phyloP scores from a whole-genome alignment of 169 alveolate species.

The Eimeria zaria region DNA sequence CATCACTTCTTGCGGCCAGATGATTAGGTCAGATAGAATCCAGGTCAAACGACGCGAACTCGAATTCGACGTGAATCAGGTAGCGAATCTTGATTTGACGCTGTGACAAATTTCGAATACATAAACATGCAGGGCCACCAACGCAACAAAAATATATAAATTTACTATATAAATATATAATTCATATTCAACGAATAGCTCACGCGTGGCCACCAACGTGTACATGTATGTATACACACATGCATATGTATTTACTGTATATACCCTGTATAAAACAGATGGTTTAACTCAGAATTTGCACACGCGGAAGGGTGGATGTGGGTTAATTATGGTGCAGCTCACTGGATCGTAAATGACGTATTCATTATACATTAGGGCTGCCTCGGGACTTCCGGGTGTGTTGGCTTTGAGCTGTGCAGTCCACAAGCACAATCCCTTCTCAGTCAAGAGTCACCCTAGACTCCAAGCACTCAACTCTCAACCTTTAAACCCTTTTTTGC shows the following conservation, averaged over 20 bases:
- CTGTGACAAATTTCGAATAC: slow-evolving; percentile 33
- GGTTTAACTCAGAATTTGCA: background rate
- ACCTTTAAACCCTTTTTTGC: background rate
- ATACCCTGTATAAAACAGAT: background rate
- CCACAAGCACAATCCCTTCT: slow-evolving; percentile 3
- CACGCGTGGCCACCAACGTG: background rate
- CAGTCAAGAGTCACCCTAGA: background rate
- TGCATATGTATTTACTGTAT: background rate
- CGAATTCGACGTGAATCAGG: slow-evolving; percentile 78
- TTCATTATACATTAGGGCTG: slow-evolving; percentile 90
- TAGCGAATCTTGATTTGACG: slow-evolving; percentile 78
- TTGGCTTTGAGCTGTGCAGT: slow-evolving; percentile 49
- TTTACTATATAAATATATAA: background rate
- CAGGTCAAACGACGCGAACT: slow-evolving; percentile 77
- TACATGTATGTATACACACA: background rate
- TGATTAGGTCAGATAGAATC: slow-evolving; percentile 12
- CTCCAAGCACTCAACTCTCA: background rate
- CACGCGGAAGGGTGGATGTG: background rate
- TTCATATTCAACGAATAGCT: no score
- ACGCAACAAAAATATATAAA: background rate
- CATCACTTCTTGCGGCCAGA: background rate
- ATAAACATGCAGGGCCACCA: background rate
- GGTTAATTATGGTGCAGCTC: background rate
- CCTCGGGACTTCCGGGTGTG: slow-evolving; percentile 82
- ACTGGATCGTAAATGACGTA: slow-evolving; percentile 91